Percentiles rank a stretch among this genome's conserved stretches.
Evolutionary conservation across 257 asterid genomes (phyloP).

Genomic region (Primulina huaijiensis): DNA sequence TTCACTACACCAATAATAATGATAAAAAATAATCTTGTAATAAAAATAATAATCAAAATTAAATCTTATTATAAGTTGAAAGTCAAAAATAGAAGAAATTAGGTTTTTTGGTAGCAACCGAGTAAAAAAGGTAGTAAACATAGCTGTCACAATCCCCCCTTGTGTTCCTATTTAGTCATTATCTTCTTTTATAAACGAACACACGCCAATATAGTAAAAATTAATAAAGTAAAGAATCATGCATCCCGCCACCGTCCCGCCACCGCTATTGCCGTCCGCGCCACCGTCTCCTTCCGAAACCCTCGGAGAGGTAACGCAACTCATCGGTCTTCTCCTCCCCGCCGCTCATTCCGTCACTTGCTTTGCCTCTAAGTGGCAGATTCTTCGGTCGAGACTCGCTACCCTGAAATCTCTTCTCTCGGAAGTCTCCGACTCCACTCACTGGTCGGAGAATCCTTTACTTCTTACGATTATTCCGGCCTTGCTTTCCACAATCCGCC

Average conservation of each 20-base stretch:
- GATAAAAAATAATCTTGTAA: no score
- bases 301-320: slow-evolving; percentile 34
- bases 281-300: slow-evolving; percentile 38
- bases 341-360: slow-evolving; percentile 45
- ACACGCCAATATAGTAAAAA: background rate
- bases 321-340: slow-evolving; percentile 50
- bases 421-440: slow-evolving; percentile 57
- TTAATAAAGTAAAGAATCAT: slow-evolving; percentile 1
- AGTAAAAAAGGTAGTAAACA: background rate
- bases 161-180: background rate
- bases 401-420: slow-evolving; percentile 43
- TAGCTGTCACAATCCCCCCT: background rate
- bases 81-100: background rate
- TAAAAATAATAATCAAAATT: no score
- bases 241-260: slow-evolving; percentile 43
- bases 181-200: background rate
- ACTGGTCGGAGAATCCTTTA: slow-evolving; percentile 77
- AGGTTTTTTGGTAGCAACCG: background rate
- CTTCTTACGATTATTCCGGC: slow-evolving; percentile 55
- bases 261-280: background rate
- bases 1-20: no score
- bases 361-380: slow-evolving; percentile 74
- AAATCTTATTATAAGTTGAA: background rate
- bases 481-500: slow-evolving; percentile 52
- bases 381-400: slow-evolving; percentile 57